These are phyloP conservation scores for Penicillium turbatum DNA, from an alignment of 495 filamentous ascomycete genomes.

Conservation along the genomic window DNA sequence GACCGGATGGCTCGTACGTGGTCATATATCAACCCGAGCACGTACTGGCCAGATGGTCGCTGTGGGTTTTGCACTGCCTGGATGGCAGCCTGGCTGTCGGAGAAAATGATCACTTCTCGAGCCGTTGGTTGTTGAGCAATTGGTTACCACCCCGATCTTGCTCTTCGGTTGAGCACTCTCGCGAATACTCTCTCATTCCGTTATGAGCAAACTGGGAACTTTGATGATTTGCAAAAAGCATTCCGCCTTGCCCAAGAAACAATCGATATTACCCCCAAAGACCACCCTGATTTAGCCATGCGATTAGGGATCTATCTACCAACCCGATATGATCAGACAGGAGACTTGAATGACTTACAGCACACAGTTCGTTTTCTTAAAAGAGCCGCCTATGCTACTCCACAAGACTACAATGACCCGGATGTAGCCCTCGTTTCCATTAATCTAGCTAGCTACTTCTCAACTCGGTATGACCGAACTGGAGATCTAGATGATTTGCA, in stretches of 20 bases:
- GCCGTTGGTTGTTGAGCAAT: too few species aligned
- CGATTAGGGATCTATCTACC: not conserved
- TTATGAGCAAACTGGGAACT: too few species aligned
- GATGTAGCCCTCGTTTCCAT: not conserved
- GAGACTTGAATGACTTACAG: not conserved
- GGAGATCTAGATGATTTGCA: not conserved
- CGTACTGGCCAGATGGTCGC: too few species aligned
- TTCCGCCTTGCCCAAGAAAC: not conserved
- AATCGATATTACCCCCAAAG: not conserved
- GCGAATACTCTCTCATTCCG: too few species aligned
- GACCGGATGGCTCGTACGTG: too few species aligned
- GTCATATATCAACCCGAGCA: too few species aligned
- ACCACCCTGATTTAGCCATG: not conserved
- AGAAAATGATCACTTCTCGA: too few species aligned
- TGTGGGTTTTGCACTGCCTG: too few species aligned
- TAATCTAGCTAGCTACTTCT: not conserved
- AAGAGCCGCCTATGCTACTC: not conserved
- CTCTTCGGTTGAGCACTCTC: too few species aligned
- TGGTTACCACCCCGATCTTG: too few species aligned
- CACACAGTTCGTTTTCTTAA: not conserved
- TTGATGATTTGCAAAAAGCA: not conserved
- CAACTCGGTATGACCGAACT: not conserved
- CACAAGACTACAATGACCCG: not conserved
- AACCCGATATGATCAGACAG: not conserved
- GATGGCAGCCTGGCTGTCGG: too few species aligned